Conservation (phyloP, 371 early-diverging fungal genomes). For the Actinomucor elegans region DNA sequence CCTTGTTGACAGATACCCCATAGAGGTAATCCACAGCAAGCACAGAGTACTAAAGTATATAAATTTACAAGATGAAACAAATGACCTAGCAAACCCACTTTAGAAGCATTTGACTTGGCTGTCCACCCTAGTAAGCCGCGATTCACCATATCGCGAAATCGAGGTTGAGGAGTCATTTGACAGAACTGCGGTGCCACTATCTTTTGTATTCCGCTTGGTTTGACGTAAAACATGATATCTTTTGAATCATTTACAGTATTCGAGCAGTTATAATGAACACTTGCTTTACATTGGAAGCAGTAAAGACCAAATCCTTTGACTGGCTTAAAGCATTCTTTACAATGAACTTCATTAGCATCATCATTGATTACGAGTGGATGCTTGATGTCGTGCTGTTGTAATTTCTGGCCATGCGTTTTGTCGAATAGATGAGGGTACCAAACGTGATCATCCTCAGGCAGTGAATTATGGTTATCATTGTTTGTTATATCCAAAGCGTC, state of each 20-base stretch:
- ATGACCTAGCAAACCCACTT: constrained; percentile 36
- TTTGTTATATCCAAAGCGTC: no score
- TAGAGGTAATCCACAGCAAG: constrained; percentile 50
- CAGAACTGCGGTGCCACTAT: constrained; percentile 50
- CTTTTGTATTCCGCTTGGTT: constrained; percentile 45
- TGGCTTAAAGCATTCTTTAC: constrained; percentile 52
- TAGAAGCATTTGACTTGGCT: constrained; percentile 11
- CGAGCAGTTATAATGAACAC: constrained; percentile 42
- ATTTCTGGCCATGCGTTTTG: background rate
- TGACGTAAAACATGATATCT: constrained; percentile 45
- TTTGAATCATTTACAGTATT: constrained; percentile 18
- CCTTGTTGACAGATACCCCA: constrained; percentile 62
- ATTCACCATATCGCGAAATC: constrained; percentile 16
- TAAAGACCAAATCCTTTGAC: constrained; percentile 53
- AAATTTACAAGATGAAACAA: constrained; percentile 55
- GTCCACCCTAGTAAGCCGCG: constrained; percentile 14
- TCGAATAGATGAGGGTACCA: constrained; percentile 50
- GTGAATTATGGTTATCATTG: no score
- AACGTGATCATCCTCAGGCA: constrained; percentile 29
- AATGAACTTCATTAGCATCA: constrained; percentile 32
- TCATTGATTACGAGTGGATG: constrained; percentile 15
- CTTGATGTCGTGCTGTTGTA: background rate
- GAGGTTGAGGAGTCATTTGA: constrained; percentile 26
- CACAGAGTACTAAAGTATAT: constrained; percentile 54
- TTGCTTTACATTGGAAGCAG: constrained; percentile 54